Evolutionary conservation across 164 flowering plant species (phyloP).

Genomic region (Aristolochia fimbriata): DNA sequence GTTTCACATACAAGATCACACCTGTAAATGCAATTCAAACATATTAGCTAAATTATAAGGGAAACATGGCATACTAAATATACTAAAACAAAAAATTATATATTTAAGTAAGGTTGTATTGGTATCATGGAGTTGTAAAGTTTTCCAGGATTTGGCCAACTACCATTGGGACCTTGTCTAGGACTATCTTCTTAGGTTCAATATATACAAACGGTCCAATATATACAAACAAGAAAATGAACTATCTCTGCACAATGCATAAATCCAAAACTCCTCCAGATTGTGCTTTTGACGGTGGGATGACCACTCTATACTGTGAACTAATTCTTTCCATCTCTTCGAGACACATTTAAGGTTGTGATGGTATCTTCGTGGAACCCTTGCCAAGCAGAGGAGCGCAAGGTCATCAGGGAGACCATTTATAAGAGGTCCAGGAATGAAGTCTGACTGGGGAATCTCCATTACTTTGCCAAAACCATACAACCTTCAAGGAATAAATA

Average conservation of each 20-base stretch:
- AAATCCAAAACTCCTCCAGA: slow-evolving; percentile 64
- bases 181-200: slow-evolving; percentile 14
- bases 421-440: neutral
- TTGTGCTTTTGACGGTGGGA: slow-evolving; percentile 42
- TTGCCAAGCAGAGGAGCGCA: slow-evolving; percentile 1
- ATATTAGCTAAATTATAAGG: neutral
- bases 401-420: slow-evolving; percentile 5
- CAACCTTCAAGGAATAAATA: too few relatives aligned
- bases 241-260: slow-evolving; percentile 64
- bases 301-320: slow-evolving; percentile 48
- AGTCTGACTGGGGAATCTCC: neutral
- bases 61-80: neutral
- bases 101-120: neutral
- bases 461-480: too few relatives aligned
- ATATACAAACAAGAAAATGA: slow-evolving; percentile 39
- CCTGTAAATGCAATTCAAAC: slow-evolving; percentile 25
- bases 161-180: too few relatives aligned
- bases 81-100: neutral
- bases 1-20: slow-evolving; percentile 61
- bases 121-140: too few relatives aligned
- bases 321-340: slow-evolving; percentile 61
- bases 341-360: slow-evolving; percentile 54
- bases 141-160: too few relatives aligned
- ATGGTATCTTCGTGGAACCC: slow-evolving; percentile 20
- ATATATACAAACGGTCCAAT: slow-evolving; percentile 50